These are phyloP conservation scores for Prunus mume DNA, from an alignment of 306 rosid species.

Conservation along the genomic window DNA sequence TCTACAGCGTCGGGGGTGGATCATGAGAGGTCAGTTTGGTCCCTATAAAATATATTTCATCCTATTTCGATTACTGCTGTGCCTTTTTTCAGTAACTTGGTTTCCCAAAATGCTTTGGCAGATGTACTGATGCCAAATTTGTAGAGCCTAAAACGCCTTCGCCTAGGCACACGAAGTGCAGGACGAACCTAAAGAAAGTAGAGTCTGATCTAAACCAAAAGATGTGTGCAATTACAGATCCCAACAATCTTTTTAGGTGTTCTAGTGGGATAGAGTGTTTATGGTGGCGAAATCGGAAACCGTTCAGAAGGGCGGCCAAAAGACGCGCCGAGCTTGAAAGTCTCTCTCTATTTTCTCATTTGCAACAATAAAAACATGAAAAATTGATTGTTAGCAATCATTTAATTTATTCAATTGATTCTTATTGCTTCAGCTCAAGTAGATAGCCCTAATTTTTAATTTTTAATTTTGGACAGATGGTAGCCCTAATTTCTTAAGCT, in stretches of 20 bases:
- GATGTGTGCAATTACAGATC: constrained; percentile 28
- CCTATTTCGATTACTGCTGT: neutral
- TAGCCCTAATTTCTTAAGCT: constrained; percentile 21
- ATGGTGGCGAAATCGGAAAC: constrained; percentile 87
- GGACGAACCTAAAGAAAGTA: constrained; percentile 52
- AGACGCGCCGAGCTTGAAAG: constrained; percentile 62
- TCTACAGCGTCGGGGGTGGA: constrained; percentile 25
- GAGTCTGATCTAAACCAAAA: constrained; percentile 25
- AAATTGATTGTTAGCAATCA: constrained; percentile 38
- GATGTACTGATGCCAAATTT: constrained; percentile 42
- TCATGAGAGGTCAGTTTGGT: constrained; percentile 60
- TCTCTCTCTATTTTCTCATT: constrained; percentile 53
- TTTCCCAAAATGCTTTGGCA: constrained; percentile 34
- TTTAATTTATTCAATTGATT: constrained; percentile 78
- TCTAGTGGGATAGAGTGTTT: constrained; percentile 54
- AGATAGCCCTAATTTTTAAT: constrained; percentile 14
- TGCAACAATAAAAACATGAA: constrained; percentile 26
- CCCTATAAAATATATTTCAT: neutral
- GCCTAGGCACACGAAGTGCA: constrained; percentile 56
- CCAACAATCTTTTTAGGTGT: constrained; percentile 28
- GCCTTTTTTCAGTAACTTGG: neutral
- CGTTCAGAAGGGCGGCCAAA: constrained; percentile 74
- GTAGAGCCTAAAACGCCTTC: constrained; percentile 90
- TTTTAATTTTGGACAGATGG: neutral
- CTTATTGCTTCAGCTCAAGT: constrained; percentile 29